Base-by-base conservation (phyloP, 2,329 filamentous ascomycete genomes). In the Talaromyces sp. region DNA sequence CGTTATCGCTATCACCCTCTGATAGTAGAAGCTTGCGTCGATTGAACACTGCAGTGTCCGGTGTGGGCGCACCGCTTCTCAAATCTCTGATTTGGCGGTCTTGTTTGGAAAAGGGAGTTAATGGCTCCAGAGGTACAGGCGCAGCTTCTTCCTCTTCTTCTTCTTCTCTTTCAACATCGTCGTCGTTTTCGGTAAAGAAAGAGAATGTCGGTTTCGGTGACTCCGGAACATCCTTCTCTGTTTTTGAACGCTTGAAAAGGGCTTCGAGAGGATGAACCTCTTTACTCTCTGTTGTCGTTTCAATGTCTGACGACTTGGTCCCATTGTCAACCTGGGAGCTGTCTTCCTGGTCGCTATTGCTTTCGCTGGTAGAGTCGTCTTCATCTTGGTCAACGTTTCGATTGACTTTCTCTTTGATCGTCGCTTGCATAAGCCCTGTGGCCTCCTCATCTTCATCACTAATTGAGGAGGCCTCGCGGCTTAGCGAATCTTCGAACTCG, bases 1-100 rank as follows among this genome's bases (percentile, higher is more conserved):
- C 72, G n/a, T 70, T 67, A 22, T 67, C 68, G 52, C 71, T 68
- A 24, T 68, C 57, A 16, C 47, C 64, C 27, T 67, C 63, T 6
- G 68, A 68, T 8, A 70, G 70, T 72, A 73, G 74, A 35, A 77
- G 72, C 50, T 71, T 74, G 50, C 65, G 74, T 35, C 74, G 75
- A 63, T 68, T 87, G 1, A 91, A 88, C 66, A 93, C 88, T 1
- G 92, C 92, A 0, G 95, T 98, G 74, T 99, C 95, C 0, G 95
- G 95, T 0, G 95, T 99, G 0, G 95, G 95, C 2, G 95, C 95
- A 6, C 93, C 93, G 74, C 93, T 97, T 64, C 95, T 86, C n/a
- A 91, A 74, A 52, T 77, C 76, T 39, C 82, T 74, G 60, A 85
- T 86, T 67, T 93, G 86, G 35, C 94, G 82, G 69, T 98, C 94